Base-by-base conservation (phyloP, 768 basidiomycete species). In the Candolleomyces efflorescens region DNA sequence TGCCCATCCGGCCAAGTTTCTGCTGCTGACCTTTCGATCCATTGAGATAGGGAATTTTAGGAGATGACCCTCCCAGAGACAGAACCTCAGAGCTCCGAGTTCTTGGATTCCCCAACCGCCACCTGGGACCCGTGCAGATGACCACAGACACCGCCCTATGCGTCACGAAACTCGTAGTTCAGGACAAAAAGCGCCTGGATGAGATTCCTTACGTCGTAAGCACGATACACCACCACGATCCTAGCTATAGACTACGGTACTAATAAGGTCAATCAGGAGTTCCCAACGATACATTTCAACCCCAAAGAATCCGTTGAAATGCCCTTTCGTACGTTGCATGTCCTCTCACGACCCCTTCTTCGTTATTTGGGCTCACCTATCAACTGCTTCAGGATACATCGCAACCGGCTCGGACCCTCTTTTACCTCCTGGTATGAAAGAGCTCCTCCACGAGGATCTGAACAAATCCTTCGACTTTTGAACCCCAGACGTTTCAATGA, bases 101-200 rank as follows among this genome's bases (percentile, higher is more conserved):
- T 15, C 74, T 94, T 38, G 94, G 94, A 1, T 99, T 96, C 69
- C 90, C 92, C 1, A 82, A 82, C 5, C 82, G 97, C 32, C 91
- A 90, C 70, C 78, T 99, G 7, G 94, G 94, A 0, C 75, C 85
- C 2, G 78, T 93, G 1, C 97, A 99, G 72, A 99, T 99, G 97
- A 98, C 97, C 32, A 99, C 97, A 0, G 96, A 99, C 72, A 98
- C 96, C 1, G 96, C 96, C 1, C 76, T 98, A 0, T 92, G 89
- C 4, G 96, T 97, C 3, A 92, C 93, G 0, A 94, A 93, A 67
- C 71, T 83, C 3, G 87, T 95, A 15, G 86, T 94, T 0, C 71
- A 86, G 48, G 90, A 94, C 68, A 79, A 84, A 82, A 86, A 86
- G 27, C 78, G 83, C 0, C 74, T 98, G 15, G 76, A 83, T 50